Evolutionary conservation across 768 basidiomycete species (phyloP), one percentile per base, ranked within the genome.

Genomic region (Boletus rubescentipes): DNA sequence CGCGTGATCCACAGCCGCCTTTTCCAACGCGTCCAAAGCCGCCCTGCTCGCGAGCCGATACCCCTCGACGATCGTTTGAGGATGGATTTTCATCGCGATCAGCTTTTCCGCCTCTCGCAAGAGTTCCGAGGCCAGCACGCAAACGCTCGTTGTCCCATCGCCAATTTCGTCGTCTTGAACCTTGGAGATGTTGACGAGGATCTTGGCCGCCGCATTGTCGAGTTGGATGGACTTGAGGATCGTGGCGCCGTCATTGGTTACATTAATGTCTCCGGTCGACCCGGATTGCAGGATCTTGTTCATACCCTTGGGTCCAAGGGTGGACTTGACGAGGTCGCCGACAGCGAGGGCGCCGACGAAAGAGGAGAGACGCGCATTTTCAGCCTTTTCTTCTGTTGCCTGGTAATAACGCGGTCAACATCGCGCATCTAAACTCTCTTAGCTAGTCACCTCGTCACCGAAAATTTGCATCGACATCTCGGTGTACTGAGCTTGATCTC

Each of bases 141-240:
- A 93, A 26, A 98, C 93, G 46, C 80, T 84, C 21, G 92, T 95
- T 34, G 92, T 95, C 38, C 92, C 97, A 73, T 98, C 97, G 18
- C 97, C 97, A 43, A 99, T 87, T 72, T 99, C 97, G 68, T 99
- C 97, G 69, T 99, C 97, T 75, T 98, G 97, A n/a, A 98, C 96
- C 69, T 99, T 99, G 1, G 94, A 96, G 72, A 99, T 98, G 73
- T 99, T 98, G 64, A 99, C 97, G 50, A 99, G 82, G 70, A 99
- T 98, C 79, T 99, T 99, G 37, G 97, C 97, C 2, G 96, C 96
- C 5, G 97, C 92, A 69, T 99, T 98, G 74, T 99, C 97, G 59
- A 99, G 85, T 64, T 93, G 89, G 65, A 99, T 98, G 44, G 91
- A 87, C 71, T 98, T 98, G 53, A 99, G 83, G 65, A 98, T 99